phyloP scores from a whole-genome alignment of 495 filamentous ascomycete genomes.

The Tuber magnatum region DNA sequence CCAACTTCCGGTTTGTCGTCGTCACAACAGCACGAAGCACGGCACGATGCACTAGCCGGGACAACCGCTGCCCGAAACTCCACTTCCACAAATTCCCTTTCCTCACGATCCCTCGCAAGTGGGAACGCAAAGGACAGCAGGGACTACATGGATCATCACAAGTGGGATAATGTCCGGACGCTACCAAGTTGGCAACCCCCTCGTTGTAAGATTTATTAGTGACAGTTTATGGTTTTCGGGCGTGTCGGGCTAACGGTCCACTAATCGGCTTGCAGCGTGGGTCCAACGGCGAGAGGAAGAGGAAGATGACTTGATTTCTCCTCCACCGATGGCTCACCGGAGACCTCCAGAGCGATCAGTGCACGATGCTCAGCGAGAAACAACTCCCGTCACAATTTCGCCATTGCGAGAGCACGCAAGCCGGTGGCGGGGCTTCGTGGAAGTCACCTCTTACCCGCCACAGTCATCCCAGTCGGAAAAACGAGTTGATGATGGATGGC shows the following conservation, averaged over 20 bases:
- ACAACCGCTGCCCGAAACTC: constrained; percentile 32
- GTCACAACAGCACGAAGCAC: constrained; percentile 21
- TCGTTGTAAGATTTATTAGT: constrained; percentile 37
- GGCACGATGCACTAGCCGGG: constrained; percentile 31
- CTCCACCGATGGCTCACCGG: constrained; percentile 37
- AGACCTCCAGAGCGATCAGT: constrained; percentile 38
- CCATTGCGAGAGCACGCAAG: constrained; percentile 46
- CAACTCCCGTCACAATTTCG: constrained; percentile 37
- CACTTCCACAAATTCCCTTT: constrained; percentile 38
- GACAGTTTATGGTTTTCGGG: constrained; percentile 17
- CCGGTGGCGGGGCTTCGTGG: constrained; percentile 57
- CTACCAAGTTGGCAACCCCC: constrained; percentile 40
- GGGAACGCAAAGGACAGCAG: constrained; percentile 27
- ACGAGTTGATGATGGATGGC: constrained; percentile 53
- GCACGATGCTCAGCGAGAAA: constrained; percentile 40
- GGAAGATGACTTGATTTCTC: constrained; percentile 35
- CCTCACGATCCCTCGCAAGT: constrained; percentile 32
- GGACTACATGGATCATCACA: constrained; percentile 23
- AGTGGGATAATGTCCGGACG: constrained; percentile 39
- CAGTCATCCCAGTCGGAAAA: constrained; percentile 46
- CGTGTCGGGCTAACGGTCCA: constrained; percentile 11
- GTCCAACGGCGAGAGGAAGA: constrained; percentile 39
- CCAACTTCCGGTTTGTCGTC: constrained; percentile 28
- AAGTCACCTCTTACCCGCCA: constrained; percentile 51
- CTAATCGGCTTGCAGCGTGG: constrained; percentile 28